phyloP scores from a whole-genome alignment of 1,284 basidiomycete genomes.

The Thecaphora thlaspeos region DNA sequence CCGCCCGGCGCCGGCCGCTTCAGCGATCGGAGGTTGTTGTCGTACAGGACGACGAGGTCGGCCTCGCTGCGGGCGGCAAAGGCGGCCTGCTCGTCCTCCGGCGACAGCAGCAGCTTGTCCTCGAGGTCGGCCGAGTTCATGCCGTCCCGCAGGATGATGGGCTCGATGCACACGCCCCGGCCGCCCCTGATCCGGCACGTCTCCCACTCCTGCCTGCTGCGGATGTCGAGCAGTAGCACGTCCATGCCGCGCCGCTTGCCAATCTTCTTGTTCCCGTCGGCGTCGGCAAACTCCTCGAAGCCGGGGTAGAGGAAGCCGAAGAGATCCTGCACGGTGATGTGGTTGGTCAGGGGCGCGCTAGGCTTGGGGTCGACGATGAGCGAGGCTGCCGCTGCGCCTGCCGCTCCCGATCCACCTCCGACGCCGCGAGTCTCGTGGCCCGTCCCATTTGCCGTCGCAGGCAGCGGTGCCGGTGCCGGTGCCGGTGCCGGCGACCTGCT shows the following conservation, averaged over 20 bases:
- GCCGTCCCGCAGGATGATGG: conserved; percentile 34
- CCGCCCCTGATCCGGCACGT: conserved; percentile 70
- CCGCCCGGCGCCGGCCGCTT: no score
- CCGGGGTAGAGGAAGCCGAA: conserved; percentile 50
- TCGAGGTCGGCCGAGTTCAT: conserved; percentile 74
- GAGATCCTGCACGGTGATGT: conserved; percentile 48
- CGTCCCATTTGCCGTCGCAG: no score
- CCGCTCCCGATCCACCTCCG: no score
- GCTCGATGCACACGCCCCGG: conserved; percentile 78
- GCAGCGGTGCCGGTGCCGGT: background rate
- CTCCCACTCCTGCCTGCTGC: conserved; percentile 74
- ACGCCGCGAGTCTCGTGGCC: no score
- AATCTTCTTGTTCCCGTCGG: conserved; percentile 34
- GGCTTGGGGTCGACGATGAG: conserved; percentile 36
- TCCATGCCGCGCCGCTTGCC: conserved; percentile 33
- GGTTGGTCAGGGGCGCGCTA: conserved; percentile 30
- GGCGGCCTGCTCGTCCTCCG: conserved; percentile 68
- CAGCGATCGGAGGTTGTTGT: conserved; percentile 60
- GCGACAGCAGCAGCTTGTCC: conserved; percentile 71
- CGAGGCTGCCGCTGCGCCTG: no score
- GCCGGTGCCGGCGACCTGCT: no score
- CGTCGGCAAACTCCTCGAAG: conserved; percentile 44
- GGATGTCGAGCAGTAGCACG: conserved; percentile 77
- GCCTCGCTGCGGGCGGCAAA: conserved; percentile 81
- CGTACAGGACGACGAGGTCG: conserved; percentile 87